phyloP scores from a whole-genome alignment of 2,329 filamentous ascomycete species.

The Clonostachys byssicola region DNA sequence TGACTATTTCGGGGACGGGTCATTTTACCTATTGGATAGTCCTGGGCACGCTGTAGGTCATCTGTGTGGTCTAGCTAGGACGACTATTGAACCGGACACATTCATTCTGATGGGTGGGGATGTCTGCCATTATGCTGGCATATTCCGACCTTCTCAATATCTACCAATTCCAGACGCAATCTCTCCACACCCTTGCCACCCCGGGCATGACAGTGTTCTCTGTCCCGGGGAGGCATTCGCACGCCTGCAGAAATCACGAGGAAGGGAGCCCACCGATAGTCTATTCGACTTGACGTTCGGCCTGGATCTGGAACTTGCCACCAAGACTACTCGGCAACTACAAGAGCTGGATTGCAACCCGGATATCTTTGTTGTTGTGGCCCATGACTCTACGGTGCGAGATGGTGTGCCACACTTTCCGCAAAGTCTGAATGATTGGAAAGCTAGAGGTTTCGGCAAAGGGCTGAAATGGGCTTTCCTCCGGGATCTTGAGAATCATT shows the following conservation, averaged over 20 bases:
- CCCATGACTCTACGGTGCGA: slow-evolving; percentile 13
- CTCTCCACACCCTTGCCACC: slow-evolving; percentile 1
- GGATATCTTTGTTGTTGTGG: slow-evolving; percentile 13
- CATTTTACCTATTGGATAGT: slow-evolving; percentile 32
- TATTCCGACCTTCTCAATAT: slow-evolving; percentile 25
- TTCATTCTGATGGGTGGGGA: slow-evolving; percentile 38
- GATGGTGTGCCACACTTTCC: slow-evolving; percentile 13
- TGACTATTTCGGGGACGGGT: slow-evolving; percentile 36
- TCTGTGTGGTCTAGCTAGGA: slow-evolving; percentile 32
- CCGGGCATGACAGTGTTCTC: not conserved
- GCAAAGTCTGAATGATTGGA: slow-evolving; percentile 13
- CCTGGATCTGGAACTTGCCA: not conserved
- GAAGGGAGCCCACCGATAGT: not conserved
- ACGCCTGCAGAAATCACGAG: not conserved
- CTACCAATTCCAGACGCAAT: slow-evolving; percentile 23
- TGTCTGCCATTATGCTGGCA: slow-evolving; percentile 32
- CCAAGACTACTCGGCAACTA: slow-evolving; percentile 3
- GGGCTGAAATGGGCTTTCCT: slow-evolving; percentile 11
- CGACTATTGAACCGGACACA: slow-evolving; percentile 19
- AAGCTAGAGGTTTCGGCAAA: slow-evolving; percentile 11
- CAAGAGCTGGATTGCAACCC: slow-evolving; percentile 12
- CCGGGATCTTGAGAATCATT: slow-evolving; percentile 6
- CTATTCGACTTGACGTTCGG: not conserved
- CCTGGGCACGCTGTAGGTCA: slow-evolving; percentile 35
- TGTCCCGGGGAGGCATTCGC: not conserved